Base-by-base conservation (phyloP, 768 basidiomycete species). In the Podaxis sp. region DNA sequence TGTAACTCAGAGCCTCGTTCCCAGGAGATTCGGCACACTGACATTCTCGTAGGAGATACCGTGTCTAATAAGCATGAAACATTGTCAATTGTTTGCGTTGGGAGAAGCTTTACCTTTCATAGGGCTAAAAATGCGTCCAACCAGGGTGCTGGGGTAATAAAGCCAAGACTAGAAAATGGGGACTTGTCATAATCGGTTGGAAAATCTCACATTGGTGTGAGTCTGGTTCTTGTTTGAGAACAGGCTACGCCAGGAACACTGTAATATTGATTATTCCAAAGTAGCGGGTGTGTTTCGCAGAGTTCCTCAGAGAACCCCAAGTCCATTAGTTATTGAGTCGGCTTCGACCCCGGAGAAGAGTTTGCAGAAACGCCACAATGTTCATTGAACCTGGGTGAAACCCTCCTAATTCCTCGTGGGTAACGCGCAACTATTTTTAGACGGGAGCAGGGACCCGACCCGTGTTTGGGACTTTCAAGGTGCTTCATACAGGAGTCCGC, bases 151-250 rank as follows among this genome's bases (percentile, higher is more conserved):
- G 49, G 50, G 40, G 50, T 27, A n/a, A 8, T 24, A 36, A 25
- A 19, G 9, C 37, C 36, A 37, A 41, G 38, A 4, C 25, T 22
- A 54, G 53, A 24, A 47, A 22, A 33, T 36, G 22, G 40, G 22
- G 43, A 49, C 4, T 47, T 55, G 40, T 47, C 52, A 61, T 15
- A 55, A 22, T 6, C 4, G 52, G 52, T 22, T 43, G 53, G 15
- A 47, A 33, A 25, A 24, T 55, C 60, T 47, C 60, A 61, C 60
- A 61, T 43, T 25, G 53, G 40, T 61, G 60, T 61, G 60, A 61
- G 52, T 27, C 47, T 33, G 11, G 11, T 61, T 17, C 41, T 59
- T 50, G 9, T 50, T 50, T 24, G 37, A 59, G 58, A 51, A 40
- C 49, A 40, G 2, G 19, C 37, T 50, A 12, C 49, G n/a, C 25